These are phyloP conservation scores for Chrysanthemum lavandulifolium DNA, from an alignment of 129 eudicot genomes.

Conservation along the genomic window DNA sequence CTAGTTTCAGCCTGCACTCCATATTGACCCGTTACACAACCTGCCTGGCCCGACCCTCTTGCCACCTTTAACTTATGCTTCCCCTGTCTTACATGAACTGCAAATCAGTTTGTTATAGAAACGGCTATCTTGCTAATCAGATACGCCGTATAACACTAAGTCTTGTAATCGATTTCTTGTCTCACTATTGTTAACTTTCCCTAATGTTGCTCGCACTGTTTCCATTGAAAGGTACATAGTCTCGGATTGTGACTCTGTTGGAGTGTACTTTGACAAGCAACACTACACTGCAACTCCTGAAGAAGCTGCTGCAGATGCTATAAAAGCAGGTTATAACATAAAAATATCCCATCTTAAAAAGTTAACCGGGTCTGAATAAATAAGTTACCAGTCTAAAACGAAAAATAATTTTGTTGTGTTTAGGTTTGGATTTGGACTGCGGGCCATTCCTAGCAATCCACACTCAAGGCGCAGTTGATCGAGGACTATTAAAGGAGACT, in stretches of 20 bases:
- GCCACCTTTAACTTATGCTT: no score
- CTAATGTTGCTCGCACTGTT: not conserved
- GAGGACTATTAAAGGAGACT: constrained; percentile 55
- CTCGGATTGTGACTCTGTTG: constrained; percentile 94
- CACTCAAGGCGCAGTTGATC: constrained; percentile 60
- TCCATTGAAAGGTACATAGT: constrained; percentile 48
- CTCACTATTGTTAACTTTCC: not conserved
- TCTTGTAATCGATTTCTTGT: not conserved
- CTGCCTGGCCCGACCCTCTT: no score
- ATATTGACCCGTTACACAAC: no score
- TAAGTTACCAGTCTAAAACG: not conserved
- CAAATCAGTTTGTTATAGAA: no score
- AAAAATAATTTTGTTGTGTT: not conserved
- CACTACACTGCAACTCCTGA: constrained; percentile 86
- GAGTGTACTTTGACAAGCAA: constrained; percentile 68
- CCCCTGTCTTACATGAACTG: no score
- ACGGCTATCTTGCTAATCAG: no score
- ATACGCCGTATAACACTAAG: not conserved
- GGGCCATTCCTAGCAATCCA: constrained; percentile 69
- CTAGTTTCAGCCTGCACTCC: no score
- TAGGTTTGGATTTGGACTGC: constrained; percentile 95
- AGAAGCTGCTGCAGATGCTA: constrained; percentile 84
- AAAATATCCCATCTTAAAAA: not conserved
- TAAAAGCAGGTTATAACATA: constrained; percentile 86
- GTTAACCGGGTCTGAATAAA: not conserved